Evolutionary conservation across 2,329 filamentous ascomycete genomes (phyloP).

Genomic region (Teratosphaeria epicoccoides): DNA sequence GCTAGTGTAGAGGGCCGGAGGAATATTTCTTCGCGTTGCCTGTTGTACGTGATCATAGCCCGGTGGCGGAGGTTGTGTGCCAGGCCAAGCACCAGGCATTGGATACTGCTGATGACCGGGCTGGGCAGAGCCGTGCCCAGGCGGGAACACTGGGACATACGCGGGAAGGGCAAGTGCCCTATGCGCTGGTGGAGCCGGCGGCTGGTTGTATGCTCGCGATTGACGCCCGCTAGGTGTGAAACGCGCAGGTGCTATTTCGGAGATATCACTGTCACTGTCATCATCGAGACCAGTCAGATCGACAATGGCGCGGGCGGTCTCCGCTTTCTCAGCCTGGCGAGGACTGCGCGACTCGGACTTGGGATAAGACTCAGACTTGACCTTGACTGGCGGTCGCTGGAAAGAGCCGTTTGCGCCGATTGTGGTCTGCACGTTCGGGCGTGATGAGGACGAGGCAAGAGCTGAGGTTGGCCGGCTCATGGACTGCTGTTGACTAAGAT

Average conservation of each 20-base stretch:
- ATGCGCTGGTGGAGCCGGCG: background rate
- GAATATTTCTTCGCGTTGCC: background rate
- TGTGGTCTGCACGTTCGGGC: slow-evolving; percentile 21
- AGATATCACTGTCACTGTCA: slow-evolving; percentile 15
- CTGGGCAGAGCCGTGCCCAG: background rate
- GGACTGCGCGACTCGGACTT: slow-evolving; percentile 9
- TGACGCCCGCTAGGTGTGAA: slow-evolving; percentile 15
- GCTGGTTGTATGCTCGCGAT: background rate
- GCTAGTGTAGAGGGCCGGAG: background rate
- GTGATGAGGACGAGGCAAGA: slow-evolving; percentile 12
- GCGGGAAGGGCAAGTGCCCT: background rate
- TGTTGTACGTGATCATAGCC: background rate
- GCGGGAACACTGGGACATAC: background rate
- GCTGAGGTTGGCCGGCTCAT: slow-evolving; percentile 5
- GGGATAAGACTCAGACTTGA: slow-evolving; percentile 7
- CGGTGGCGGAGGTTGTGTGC: background rate
- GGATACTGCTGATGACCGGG: background rate
- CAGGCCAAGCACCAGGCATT: slow-evolving; percentile 2
- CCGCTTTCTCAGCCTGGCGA: slow-evolving; percentile 9
- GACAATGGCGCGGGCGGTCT: slow-evolving; percentile 12
- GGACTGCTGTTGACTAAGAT: slow-evolving; percentile 14
- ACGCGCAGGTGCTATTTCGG: slow-evolving; percentile 14
- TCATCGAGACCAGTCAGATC: slow-evolving; percentile 25
- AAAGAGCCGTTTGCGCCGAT: slow-evolving; percentile 18
- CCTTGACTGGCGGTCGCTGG: slow-evolving; percentile 10